phyloP scores from a whole-genome alignment of 2,329 filamentous ascomycete genomes.

The Fusarium xyrophilum region DNA sequence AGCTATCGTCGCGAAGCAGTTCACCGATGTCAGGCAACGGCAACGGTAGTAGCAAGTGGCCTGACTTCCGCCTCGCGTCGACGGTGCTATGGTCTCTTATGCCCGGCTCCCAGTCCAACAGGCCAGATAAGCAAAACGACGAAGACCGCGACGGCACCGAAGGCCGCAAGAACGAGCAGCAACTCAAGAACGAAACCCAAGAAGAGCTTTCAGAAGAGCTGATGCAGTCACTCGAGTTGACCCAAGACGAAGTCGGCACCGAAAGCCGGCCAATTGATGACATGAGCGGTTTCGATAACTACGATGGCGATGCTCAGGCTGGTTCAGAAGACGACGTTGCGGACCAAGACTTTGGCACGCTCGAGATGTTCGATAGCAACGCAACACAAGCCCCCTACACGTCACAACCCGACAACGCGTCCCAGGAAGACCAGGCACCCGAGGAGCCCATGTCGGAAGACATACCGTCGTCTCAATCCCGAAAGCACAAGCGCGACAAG shows the following conservation, averaged over 20 bases:
- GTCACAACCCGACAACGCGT: slow-evolving; percentile 35
- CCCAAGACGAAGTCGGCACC: slow-evolving; percentile 34
- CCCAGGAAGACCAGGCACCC: slow-evolving; percentile 36
- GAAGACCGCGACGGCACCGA: slow-evolving; percentile 29
- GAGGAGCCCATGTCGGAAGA: slow-evolving; percentile 44
- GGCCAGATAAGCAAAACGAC: slow-evolving; percentile 33
- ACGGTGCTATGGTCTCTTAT: slow-evolving; percentile 40
- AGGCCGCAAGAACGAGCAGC: slow-evolving; percentile 29
- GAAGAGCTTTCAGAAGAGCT: slow-evolving; percentile 26
- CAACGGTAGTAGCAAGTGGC: slow-evolving; percentile 43
- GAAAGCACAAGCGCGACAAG: slow-evolving; percentile 45
- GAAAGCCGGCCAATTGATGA: slow-evolving; percentile 37
- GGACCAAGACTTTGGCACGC: slow-evolving; percentile 46
- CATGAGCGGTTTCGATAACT: slow-evolving; percentile 39
- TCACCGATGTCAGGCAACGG: slow-evolving; percentile 41
- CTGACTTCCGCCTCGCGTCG: slow-evolving; percentile 45
- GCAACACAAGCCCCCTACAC: slow-evolving; percentile 43
- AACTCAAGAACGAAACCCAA: slow-evolving; percentile 24
- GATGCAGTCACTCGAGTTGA: slow-evolving; percentile 21
- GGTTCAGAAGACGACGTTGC: slow-evolving; percentile 34
- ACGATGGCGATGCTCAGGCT: slow-evolving; percentile 34
- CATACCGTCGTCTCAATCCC: slow-evolving; percentile 23
- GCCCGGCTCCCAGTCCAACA: slow-evolving; percentile 40
- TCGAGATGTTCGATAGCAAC: slow-evolving; percentile 51
- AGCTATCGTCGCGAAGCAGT: slow-evolving; percentile 28